Base-by-base conservation (phyloP, 2,329 filamentous ascomycete genomes). In the Microdochium trichocladiopsis region DNA sequence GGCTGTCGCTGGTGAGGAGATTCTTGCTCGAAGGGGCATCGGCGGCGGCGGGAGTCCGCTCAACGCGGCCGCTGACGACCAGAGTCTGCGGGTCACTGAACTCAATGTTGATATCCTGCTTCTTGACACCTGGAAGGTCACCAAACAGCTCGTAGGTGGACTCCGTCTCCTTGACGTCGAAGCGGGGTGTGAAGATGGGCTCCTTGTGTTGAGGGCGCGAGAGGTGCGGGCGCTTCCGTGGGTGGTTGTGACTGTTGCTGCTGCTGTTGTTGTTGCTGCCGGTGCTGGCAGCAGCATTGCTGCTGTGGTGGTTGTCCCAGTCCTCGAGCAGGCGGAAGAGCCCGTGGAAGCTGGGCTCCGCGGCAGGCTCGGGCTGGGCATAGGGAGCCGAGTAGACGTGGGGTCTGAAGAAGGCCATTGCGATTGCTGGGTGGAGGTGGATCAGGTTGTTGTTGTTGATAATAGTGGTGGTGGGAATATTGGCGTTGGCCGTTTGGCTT, bases 81-180 rank as follows among this genome's bases (percentile, higher is more conserved):
- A 93, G 72, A 16, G 87, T 91, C 71, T 88, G 84, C 43, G 79
- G 75, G 65, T 93, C 88, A 53, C 82, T 84, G 76, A 92, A 93
- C 64, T 93, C 88, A 64, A 93, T 87, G 65, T 79, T 74, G 63
- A 94, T 74, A 62, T 91, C 76, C 60, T 88, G 83, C 71, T 89
- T 87, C 56, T 80, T 79, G 60, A 92, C 75, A 52, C 89, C 89
- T 0, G 88, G 85, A 5, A 93, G 81, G 69, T 93, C 88, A 61
- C 88, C 89, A 61, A 92, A 83, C 21, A 93, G 84, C 69, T 93
- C 85, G 65, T 90, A 93, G 57, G 74, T 67, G 5, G 82, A 70
- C 55, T 79, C 78, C 12, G 79, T 80, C 72, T 94, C 89, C 66
- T 81, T 84, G 56, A 92, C 77, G 62, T 93, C 88, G 64, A 93